A percentile compares a stretch with the other conserved stretches of the same genome.
These are phyloP conservation scores for Trametes polyzona DNA, from an alignment of 1,284 basidiomycete species.

Conservation along the genomic window DNA sequence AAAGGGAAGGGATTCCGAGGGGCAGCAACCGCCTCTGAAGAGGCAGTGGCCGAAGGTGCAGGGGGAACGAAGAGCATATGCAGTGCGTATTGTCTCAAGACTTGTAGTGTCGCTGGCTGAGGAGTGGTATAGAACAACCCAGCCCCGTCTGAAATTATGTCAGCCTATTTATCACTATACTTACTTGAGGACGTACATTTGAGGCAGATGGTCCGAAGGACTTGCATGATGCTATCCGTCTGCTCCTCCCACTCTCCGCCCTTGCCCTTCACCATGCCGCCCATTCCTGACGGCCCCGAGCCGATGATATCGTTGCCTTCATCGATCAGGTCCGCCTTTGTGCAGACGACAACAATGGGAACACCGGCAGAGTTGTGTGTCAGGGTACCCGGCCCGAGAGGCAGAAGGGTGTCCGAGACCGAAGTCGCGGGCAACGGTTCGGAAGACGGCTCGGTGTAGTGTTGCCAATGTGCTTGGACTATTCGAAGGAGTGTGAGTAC, in stretches of 20 bases:
- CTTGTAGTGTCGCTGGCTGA: constrained; percentile 77
- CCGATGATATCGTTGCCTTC: constrained; percentile 73
- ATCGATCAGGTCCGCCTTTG: constrained; percentile 90
- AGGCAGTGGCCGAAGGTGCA: constrained; percentile 57
- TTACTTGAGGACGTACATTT: constrained; percentile 67
- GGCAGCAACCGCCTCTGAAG: constrained; percentile 56
- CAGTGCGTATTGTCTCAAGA: constrained; percentile 85
- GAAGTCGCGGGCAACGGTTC: constrained; percentile 63
- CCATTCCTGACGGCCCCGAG: constrained; percentile 73
- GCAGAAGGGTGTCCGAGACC: constrained; percentile 66
- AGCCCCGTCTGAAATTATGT: constrained; percentile 74
- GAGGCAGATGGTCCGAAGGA: constrained; percentile 88
- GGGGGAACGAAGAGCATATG: constrained; percentile 86
- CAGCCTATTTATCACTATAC: not conserved
- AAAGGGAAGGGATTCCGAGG: constrained; percentile 85
- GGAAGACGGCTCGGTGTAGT: constrained; percentile 83
- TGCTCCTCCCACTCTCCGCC: constrained; percentile 93
- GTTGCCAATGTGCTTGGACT: constrained; percentile 90
- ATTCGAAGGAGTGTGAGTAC: constrained; percentile 12
- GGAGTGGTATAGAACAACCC: constrained; percentile 91
- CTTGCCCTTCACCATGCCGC: constrained; percentile 84
- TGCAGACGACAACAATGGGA: constrained; percentile 89
- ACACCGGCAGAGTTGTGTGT: constrained; percentile 85
- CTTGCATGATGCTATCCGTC: constrained; percentile 95
- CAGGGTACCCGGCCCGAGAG: constrained; percentile 77